These are phyloP conservation scores for Linum lewisii DNA, from an alignment of 345 rosid species.

Conservation along the genomic window DNA sequence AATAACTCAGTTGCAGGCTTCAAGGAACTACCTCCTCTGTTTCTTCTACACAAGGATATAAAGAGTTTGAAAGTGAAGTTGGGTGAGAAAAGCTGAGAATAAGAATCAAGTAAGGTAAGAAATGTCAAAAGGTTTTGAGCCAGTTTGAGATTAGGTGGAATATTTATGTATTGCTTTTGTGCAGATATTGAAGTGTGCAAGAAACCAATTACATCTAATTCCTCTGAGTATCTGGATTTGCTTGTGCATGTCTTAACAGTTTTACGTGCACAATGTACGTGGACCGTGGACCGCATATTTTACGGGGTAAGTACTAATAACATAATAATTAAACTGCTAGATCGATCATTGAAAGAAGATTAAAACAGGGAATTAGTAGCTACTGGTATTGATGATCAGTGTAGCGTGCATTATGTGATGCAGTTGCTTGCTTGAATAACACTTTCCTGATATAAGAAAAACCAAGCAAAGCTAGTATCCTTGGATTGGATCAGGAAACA, in stretches of 20 bases:
- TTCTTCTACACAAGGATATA: too few relatives aligned
- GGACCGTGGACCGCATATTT: too few relatives aligned
- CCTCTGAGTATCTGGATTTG: background rate
- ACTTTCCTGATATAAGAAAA: background rate
- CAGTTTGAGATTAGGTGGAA: background rate
- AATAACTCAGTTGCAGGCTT: background rate
- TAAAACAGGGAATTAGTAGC: too few relatives aligned
- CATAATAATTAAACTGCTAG: too few relatives aligned
- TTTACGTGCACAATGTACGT: too few relatives aligned
- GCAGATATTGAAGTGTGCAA: background rate
- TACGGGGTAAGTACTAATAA: too few relatives aligned
- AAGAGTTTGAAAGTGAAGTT: background rate
- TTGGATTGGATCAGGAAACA: background rate
- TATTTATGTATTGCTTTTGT: background rate
- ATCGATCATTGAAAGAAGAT: too few relatives aligned
- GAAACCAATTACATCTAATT: background rate
- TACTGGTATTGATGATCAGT: too few relatives aligned
- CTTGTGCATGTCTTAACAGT: too few relatives aligned
- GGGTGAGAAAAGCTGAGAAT: background rate
- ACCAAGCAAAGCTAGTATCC: background rate
- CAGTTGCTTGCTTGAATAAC: background rate
- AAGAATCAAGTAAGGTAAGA: background rate
- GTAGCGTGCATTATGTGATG: too few relatives aligned
- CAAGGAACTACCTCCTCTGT: background rate
- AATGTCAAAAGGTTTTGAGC: background rate